A percentile compares a stretch with the other conserved stretches of the same genome.
Evolutionary conservation across 1,284 basidiomycete species (phyloP).

Genomic region (Phaffia rhodozyma): DNA sequence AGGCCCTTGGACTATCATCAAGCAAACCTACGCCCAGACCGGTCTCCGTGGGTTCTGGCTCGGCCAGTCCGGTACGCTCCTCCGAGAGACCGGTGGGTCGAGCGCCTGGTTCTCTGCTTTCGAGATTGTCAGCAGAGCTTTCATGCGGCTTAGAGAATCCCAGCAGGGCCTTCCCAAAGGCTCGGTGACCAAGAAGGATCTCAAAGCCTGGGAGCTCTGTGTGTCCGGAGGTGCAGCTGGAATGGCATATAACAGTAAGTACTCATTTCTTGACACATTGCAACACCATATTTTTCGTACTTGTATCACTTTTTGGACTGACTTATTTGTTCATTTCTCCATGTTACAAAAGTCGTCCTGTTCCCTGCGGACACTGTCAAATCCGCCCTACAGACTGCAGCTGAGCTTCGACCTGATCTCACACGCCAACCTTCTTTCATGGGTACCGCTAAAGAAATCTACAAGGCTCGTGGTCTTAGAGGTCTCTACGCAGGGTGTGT

Average conservation of each 20-base stretch:
- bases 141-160: constrained; percentile 33
- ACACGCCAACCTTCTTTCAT: constrained; percentile 40
- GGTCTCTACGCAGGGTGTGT: constrained; percentile 91
- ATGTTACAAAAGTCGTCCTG: constrained; percentile 30
- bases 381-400: constrained; percentile 74
- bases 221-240: constrained; percentile 76
- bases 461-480: constrained; percentile 57
- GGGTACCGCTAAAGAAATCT: constrained; percentile 62
- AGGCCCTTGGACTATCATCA: constrained; percentile 60
- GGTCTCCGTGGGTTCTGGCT: constrained; percentile 73
- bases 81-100: constrained; percentile 76
- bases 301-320: not conserved
- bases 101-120: constrained; percentile 82
- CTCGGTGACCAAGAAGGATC: constrained; percentile 41
- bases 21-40: constrained; percentile 49
- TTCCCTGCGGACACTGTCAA: constrained; percentile 95
- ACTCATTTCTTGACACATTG: constrained; percentile 7
- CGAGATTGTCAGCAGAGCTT: constrained; percentile 52
- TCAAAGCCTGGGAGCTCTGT: constrained; percentile 69
- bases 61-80: constrained; percentile 70
- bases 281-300: not conserved
- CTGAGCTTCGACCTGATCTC: constrained; percentile 15
- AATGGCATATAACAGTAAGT: constrained; percentile 66
- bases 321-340: not conserved
- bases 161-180: constrained; percentile 20